phyloP scores from a whole-genome alignment of 139 green algal genomes.

The Picochlorum sp. region DNA sequence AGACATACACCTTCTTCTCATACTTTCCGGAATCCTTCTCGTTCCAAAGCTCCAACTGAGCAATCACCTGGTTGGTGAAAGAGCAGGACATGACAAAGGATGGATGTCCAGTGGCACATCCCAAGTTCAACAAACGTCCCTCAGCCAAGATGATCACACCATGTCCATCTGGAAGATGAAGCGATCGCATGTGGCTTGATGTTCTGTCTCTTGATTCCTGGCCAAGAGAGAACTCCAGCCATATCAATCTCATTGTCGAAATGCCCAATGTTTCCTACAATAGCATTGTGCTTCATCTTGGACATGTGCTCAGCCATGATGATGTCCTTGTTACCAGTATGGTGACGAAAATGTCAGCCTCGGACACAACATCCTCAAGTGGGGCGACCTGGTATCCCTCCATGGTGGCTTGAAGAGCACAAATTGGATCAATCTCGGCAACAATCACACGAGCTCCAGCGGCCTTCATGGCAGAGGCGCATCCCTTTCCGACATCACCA shows the following conservation, averaged over 20 bases:
- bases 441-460: conserved; percentile 82
- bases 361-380: conserved; percentile 79
- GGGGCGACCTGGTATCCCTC: conserved; percentile 82
- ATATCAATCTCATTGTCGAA: conserved; percentile 99
- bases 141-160: conserved; percentile 97
- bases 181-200: conserved; percentile 97
- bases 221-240: conserved; percentile 74
- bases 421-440: conserved; percentile 99
- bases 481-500: conserved; percentile 99
- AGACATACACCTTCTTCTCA: conserved; percentile 99
- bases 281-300: conserved; percentile 99
- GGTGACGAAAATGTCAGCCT: conserved; percentile 97
- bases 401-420: conserved; percentile 89
- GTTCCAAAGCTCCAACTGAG: conserved; percentile 99
- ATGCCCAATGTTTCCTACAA: conserved; percentile 99
- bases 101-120: conserved; percentile 98
- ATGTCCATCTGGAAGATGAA: conserved; percentile 99
- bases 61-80: conserved; percentile 99
- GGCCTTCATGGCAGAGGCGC: conserved; percentile 92
- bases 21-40: conserved; percentile 90
- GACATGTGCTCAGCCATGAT: conserved; percentile 94
- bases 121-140: conserved; percentile 98
- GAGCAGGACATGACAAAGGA: conserved; percentile 99
- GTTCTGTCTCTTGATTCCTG: conserved; percentile 94
- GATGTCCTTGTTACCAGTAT: conserved; percentile 81